These are phyloP conservation scores for Plasmodium billcollinsi DNA, from an alignment of 169 alveolate species.

Conservation along the genomic window DNA sequence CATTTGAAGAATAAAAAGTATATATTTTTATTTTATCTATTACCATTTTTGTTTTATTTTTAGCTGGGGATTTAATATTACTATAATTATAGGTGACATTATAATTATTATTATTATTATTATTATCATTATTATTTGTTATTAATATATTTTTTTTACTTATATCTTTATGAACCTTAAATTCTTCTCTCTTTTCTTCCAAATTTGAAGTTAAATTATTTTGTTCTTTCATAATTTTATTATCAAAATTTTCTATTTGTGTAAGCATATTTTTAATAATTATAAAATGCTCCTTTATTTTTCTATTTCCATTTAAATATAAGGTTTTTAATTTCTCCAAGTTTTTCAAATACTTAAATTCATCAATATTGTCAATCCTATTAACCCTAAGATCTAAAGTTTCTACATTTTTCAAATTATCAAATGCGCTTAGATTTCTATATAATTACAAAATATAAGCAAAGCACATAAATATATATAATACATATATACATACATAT, in stretches of 20 bases:
- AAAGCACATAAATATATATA: neutral
- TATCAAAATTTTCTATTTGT: slow-evolving; percentile 46
- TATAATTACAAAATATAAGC: neutral
- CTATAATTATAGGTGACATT: neutral
- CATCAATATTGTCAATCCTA: slow-evolving; percentile 58
- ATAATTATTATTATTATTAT: neutral
- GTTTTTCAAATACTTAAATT: slow-evolving; percentile 36
- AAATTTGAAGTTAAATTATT: neutral
- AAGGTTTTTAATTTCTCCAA: slow-evolving; percentile 25
- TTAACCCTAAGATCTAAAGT: slow-evolving; percentile 54
- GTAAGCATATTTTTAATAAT: slow-evolving; percentile 35
- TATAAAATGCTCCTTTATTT: slow-evolving; percentile 57
- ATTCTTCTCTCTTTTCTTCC: slow-evolving; percentile 2
- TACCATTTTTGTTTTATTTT: slow-evolving; percentile 7
- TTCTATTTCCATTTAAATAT: slow-evolving; percentile 69
- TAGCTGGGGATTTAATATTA: neutral
- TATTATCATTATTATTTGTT: neutral
- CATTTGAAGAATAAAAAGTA: too few species aligned
- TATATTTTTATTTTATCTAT: neutral
- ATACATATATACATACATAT: neutral
- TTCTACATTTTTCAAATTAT: slow-evolving; percentile 23
- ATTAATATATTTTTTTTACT: neutral
- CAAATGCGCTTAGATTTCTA: slow-evolving; percentile 40
- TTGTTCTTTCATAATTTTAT: slow-evolving; percentile 43
- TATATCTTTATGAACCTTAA: neutral